These are phyloP conservation scores for Zygotorulaspora florentina DNA, from an alignment of 805 yeast genomes.

Conservation along the genomic window DNA sequence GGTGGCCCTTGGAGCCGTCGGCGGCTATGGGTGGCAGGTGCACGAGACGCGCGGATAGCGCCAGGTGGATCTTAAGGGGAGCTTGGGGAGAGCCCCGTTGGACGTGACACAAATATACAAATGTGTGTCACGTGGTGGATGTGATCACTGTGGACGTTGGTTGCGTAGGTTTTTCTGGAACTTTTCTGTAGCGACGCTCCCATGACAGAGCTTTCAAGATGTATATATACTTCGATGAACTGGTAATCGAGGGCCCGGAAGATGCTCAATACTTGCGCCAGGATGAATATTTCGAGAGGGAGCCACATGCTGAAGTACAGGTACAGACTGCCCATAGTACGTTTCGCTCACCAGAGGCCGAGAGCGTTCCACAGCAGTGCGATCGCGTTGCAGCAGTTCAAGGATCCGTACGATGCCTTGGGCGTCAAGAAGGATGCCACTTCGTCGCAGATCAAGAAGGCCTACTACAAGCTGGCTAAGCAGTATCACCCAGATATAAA, in stretches of 20 bases:
- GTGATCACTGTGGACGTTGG: too few relatives aligned
- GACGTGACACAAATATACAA: too few relatives aligned
- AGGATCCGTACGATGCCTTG: slow-evolving; percentile 79
- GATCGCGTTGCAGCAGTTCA: slow-evolving; percentile 21
- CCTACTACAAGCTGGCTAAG: slow-evolving; percentile 90
- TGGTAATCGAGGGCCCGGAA: too few relatives aligned
- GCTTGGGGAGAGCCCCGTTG: too few relatives aligned
- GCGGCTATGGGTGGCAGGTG: too few relatives aligned
- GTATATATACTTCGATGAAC: background rate
- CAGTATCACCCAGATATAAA: slow-evolving; percentile 95
- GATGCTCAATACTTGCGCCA: background rate
- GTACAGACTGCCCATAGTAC: background rate
- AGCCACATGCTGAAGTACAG: background rate
- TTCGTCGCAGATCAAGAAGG: slow-evolving; percentile 85
- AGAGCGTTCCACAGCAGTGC: slow-evolving; percentile 16
- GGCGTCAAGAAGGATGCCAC: slow-evolving; percentile 74
- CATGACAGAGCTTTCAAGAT: background rate
- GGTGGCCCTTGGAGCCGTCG: too few relatives aligned
- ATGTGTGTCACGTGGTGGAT: too few relatives aligned
- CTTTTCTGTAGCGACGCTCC: background rate
- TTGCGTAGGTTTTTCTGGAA: background rate
- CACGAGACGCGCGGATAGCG: too few relatives aligned
- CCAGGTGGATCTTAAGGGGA: too few relatives aligned
- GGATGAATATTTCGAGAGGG: background rate
- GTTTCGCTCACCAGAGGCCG: background rate